phyloP scores from a whole-genome alignment of 2,329 filamentous ascomycete species.

The Fusarium sp. region DNA sequence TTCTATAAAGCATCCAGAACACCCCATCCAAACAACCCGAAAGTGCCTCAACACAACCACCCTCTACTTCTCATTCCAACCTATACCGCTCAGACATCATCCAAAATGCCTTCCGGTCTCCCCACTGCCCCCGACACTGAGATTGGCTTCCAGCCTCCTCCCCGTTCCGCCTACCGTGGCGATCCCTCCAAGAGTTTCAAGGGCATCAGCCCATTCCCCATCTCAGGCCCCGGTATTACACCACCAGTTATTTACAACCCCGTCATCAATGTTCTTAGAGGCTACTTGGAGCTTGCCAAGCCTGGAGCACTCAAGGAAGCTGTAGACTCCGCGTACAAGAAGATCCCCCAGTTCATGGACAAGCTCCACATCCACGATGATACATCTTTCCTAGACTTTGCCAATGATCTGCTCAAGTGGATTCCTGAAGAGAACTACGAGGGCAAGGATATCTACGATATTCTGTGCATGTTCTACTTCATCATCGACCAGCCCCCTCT shows the following conservation, averaged over 20 bases:
- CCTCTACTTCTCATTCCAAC: background rate
- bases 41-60: background rate
- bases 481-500: conserved; percentile 12
- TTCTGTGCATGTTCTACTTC: conserved; percentile 17
- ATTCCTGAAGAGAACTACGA: conserved; percentile 3
- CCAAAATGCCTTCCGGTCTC: conserved; percentile 24
- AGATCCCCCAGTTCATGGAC: conserved; percentile 21
- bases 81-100: background rate
- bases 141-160: conserved; percentile 23
- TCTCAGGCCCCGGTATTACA: background rate
- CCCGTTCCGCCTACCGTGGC: background rate
- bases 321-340: background rate
- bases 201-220: conserved; percentile 7
- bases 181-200: too few relatives aligned
- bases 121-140: conserved; percentile 13
- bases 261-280: background rate
- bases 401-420: conserved; percentile 22
- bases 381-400: conserved; percentile 16
- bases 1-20: background rate
- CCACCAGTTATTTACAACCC: conserved; percentile 2
- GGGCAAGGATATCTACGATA: conserved; percentile 17
- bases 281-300: conserved; percentile 2
- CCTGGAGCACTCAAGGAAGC: conserved; percentile 14
- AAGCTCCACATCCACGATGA: conserved; percentile 16
- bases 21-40: background rate